phyloP scores from a whole-genome alignment of 305 asterid species.

The Fraxinus nigra region DNA sequence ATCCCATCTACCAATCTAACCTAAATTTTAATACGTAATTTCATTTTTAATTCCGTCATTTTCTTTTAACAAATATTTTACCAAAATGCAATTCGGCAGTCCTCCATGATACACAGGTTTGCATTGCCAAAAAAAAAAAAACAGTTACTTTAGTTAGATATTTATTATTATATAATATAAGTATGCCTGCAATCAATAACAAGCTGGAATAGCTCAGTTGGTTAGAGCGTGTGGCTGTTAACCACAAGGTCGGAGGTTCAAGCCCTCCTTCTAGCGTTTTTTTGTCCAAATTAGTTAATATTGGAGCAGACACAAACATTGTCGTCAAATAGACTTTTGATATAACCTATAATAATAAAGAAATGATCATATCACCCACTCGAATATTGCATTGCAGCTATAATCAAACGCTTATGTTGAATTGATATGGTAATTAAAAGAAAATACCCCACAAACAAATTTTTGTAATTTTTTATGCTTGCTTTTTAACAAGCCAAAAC shows the following conservation, averaged over 20 bases:
- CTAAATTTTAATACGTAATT: too few relatives aligned
- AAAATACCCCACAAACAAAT: background rate
- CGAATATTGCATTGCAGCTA: background rate
- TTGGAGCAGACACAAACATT: background rate
- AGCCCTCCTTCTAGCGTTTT: conserved; percentile 28
- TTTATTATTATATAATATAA: too few relatives aligned
- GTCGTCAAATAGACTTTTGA: background rate
- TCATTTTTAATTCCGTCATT: too few relatives aligned
- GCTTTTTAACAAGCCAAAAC: background rate
- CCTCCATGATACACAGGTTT: too few relatives aligned
- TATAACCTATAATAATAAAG: too few relatives aligned
- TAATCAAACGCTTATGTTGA: background rate
- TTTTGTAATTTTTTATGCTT: background rate
- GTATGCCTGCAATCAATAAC: too few relatives aligned
- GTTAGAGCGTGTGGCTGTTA: conserved; percentile 95
- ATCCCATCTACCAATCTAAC: too few relatives aligned
- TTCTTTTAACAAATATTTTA: too few relatives aligned
- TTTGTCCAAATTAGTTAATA: too few relatives aligned
- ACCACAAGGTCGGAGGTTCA: conserved; percentile 80
- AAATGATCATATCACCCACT: background rate
- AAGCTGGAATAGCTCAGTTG: conserved; percentile 86
- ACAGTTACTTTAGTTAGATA: too few relatives aligned
- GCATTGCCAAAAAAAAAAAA: too few relatives aligned
- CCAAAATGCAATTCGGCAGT: too few relatives aligned
- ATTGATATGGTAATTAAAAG: background rate